Evolutionary conservation across 371 early-diverging fungal species (phyloP).

Genomic region (Mucor mucedo): DNA sequence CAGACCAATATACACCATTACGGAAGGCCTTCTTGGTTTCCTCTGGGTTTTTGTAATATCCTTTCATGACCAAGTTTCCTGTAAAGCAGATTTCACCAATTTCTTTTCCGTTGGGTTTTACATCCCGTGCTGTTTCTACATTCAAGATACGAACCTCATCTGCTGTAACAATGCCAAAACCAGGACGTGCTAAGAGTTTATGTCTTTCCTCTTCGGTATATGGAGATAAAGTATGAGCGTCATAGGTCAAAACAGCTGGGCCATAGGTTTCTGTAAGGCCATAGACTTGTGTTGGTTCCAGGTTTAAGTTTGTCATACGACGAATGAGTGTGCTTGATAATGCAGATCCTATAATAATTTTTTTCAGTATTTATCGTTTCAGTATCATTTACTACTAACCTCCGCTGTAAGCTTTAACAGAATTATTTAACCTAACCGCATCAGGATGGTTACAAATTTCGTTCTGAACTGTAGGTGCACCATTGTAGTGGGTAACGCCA

Average conservation of each 20-base stretch:
- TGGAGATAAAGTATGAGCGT: constrained; percentile 30
- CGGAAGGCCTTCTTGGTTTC: constrained; percentile 68
- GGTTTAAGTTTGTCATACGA: constrained; percentile 54
- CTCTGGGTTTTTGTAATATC: constrained; percentile 57
- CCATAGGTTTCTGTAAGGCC: constrained; percentile 77
- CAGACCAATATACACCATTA: constrained; percentile 71
- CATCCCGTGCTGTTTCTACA: constrained; percentile 49
- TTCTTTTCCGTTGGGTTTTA: constrained; percentile 59
- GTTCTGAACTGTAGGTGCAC: constrained; percentile 74
- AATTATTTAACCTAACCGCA: constrained; percentile 45
- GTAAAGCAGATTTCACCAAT: constrained; percentile 72
- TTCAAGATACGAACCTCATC: constrained; percentile 69
- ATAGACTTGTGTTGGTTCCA: constrained; percentile 68
- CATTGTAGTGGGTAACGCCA: constrained; percentile 67
- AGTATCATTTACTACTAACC: constrained; percentile 21
- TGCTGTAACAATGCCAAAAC: constrained; percentile 56
- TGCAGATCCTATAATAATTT: constrained; percentile 49
- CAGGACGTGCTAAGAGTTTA: constrained; percentile 59
- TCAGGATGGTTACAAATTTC: constrained; percentile 62
- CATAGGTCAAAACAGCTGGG: constrained; percentile 52
- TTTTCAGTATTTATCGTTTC: neutral
- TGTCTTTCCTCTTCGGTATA: constrained; percentile 49
- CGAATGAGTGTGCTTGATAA: constrained; percentile 61
- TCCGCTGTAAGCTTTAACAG: constrained; percentile 59
- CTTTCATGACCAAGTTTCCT: constrained; percentile 69